Conservation (phyloP, 1,284 basidiomycete genomes). For the Sanghuangporus baumii region DNA sequence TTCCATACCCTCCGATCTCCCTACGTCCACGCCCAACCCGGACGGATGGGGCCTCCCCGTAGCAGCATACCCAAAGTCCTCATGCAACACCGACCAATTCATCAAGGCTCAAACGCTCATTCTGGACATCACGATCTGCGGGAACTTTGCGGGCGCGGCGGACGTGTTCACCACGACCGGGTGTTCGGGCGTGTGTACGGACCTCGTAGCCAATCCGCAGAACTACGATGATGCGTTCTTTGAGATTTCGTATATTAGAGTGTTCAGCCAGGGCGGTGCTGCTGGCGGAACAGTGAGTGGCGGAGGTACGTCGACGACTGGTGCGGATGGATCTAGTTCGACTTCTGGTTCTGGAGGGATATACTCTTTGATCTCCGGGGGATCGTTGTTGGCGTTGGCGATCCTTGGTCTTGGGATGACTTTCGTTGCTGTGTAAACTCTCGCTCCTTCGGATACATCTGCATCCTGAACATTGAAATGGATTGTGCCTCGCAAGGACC, state of each 20-base stretch:
- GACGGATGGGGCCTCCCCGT: constrained; percentile 15
- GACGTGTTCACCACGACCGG: constrained; percentile 14
- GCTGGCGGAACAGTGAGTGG: background rate
- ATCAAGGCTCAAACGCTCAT: constrained; percentile 17
- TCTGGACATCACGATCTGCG: constrained; percentile 21
- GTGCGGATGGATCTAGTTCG: background rate
- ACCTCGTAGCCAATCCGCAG: constrained; percentile 11
- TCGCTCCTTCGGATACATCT: background rate
- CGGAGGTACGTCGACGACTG: background rate
- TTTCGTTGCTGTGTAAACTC: background rate
- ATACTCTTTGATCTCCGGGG: background rate
- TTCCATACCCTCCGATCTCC: constrained; percentile 15
- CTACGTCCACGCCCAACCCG: constrained; percentile 11
- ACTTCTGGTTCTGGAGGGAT: background rate
- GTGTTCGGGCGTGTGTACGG: constrained; percentile 14
- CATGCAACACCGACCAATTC: constrained; percentile 14
- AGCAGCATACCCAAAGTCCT: constrained; percentile 10
- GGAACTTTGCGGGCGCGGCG: constrained; percentile 19
- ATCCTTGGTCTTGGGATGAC: background rate
- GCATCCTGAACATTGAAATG: background rate
- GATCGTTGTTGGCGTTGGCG: background rate
- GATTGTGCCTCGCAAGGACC: background rate
- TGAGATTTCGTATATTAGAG: constrained; percentile 16
- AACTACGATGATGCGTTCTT: constrained; percentile 18
- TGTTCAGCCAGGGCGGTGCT: background rate